A percentile compares a stretch with the other conserved stretches of the same genome.
Conservation (phyloP, 2,329 filamentous ascomycete species). For the Aspergillus pseudonomiae region DNA sequence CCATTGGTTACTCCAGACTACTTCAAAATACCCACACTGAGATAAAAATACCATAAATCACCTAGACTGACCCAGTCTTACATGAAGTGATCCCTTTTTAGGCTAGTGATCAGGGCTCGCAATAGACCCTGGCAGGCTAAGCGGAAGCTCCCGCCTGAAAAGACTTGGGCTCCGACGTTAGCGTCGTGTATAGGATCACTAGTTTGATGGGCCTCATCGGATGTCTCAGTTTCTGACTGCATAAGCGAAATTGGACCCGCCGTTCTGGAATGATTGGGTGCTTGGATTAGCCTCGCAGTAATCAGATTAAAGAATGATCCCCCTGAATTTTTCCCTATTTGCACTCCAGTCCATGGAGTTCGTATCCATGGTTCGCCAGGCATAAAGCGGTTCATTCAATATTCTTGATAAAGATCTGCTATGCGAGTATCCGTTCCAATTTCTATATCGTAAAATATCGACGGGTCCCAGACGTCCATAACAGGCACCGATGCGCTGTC, state of each 20-base stretch:
- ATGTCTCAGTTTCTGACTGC: neutral
- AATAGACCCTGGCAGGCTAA: neutral
- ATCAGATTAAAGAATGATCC: neutral
- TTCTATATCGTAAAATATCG: neutral
- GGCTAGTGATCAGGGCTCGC: too few species aligned
- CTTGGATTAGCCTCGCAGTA: neutral
- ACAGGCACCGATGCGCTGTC: neutral
- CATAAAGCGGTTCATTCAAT: neutral
- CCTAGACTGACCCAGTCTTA: too few species aligned
- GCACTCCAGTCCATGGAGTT: neutral
- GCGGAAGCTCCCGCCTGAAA: neutral
- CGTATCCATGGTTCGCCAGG: neutral
- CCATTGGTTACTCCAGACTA: too few species aligned
- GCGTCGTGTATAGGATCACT: too few species aligned
- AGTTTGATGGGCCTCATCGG: neutral
- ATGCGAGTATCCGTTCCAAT: neutral
- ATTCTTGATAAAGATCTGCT: neutral
- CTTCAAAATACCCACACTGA: too few species aligned
- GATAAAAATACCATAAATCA: too few species aligned
- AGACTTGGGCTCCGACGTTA: neutral
- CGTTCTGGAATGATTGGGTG: neutral
- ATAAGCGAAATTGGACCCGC: neutral
- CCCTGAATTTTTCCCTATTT: neutral
- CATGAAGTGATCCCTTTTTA: too few species aligned
- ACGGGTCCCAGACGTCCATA: neutral